Percentiles rank a stretch among this genome's conserved stretches.
Conservation (phyloP, 2,329 filamentous ascomycete species). For the Ceratocystis albifundus region DNA sequence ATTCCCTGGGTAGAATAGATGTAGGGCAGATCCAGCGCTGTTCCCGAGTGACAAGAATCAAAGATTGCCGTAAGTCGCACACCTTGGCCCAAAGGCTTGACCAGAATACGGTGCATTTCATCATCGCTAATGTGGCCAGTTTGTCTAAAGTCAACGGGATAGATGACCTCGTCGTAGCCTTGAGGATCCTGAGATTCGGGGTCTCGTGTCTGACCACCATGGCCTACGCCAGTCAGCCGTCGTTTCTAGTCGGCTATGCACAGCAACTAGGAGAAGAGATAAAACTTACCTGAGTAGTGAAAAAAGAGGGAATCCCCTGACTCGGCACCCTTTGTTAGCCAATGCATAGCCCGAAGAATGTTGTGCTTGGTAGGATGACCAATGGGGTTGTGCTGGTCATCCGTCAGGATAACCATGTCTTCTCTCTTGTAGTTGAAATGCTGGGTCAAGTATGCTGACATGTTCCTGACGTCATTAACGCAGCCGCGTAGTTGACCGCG, state of each 20-base stretch:
- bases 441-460: constrained; percentile 81
- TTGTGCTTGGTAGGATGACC: constrained; percentile 94
- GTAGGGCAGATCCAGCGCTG: constrained; percentile 54
- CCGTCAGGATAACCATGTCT: constrained; percentile 93
- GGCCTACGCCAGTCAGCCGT: constrained; percentile 39
- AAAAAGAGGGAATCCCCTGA: constrained; percentile 95
- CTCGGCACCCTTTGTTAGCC: constrained; percentile 85
- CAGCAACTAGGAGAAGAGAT: too few relatives aligned
- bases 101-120: constrained; percentile 68
- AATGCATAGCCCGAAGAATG: constrained; percentile 92
- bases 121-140: constrained; percentile 76
- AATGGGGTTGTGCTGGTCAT: constrained; percentile 95
- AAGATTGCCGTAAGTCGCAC: constrained; percentile 52
- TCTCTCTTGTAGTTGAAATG: constrained; percentile 87
- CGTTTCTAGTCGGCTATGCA: background rate
- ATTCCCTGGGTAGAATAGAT: constrained; percentile 59
- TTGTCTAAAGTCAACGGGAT: constrained; percentile 68
- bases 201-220: constrained; percentile 72
- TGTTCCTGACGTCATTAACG: constrained; percentile 96
- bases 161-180: constrained; percentile 73
- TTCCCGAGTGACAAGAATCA: constrained; percentile 56
- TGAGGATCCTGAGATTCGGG: constrained; percentile 70
- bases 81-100: constrained; percentile 43
- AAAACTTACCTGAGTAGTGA: constrained; percentile 75
- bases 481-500: constrained; percentile 82